Evolutionary conservation across 2,329 filamentous ascomycete species (phyloP).

Genomic region (Ophiostoma ips): DNA sequence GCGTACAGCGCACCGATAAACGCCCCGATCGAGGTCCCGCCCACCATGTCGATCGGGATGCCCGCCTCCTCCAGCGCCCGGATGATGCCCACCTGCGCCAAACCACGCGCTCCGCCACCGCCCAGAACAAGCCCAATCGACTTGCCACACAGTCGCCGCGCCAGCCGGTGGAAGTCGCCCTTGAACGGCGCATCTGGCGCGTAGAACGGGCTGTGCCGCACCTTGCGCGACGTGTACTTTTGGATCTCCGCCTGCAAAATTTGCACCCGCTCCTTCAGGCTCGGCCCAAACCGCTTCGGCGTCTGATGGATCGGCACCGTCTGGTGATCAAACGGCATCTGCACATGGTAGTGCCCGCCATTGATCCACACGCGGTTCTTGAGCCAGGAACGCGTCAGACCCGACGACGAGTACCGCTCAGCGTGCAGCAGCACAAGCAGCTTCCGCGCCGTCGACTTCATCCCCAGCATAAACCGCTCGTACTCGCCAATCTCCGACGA

Average conservation of each 20-base stretch:
- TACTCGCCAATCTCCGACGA: slow-evolving; percentile 91
- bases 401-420: slow-evolving; percentile 74
- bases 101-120: slow-evolving; percentile 81
- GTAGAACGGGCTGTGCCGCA: slow-evolving; percentile 80
- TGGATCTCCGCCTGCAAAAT: slow-evolving; percentile 94
- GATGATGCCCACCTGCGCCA: slow-evolving; percentile 88
- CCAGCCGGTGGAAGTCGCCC: slow-evolving; percentile 88
- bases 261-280: slow-evolving; percentile 83
- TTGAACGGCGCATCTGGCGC: slow-evolving; percentile 88
- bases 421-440: slow-evolving; percentile 80
- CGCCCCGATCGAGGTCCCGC: slow-evolving; percentile 89
- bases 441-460: slow-evolving; percentile 93
- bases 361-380: slow-evolving; percentile 95
- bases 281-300: slow-evolving; percentile 66
- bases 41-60: slow-evolving; percentile 88
- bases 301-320: slow-evolving; percentile 63
- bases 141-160: slow-evolving; percentile 79
- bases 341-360: slow-evolving; percentile 91
- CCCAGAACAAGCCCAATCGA: slow-evolving; percentile 89
- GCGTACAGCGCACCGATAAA: slow-evolving; percentile 95
- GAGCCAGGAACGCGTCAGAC: slow-evolving; percentile 78
- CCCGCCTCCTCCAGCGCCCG: slow-evolving; percentile 90
- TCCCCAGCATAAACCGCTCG: slow-evolving; percentile 87
- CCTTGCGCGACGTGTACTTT: slow-evolving; percentile 88
- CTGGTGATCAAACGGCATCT: slow-evolving; percentile 76